Percentiles rank a stretch among this genome's conserved stretches.
phyloP scores from a whole-genome alignment of 257 asterid species.

The Avicennia marina region DNA sequence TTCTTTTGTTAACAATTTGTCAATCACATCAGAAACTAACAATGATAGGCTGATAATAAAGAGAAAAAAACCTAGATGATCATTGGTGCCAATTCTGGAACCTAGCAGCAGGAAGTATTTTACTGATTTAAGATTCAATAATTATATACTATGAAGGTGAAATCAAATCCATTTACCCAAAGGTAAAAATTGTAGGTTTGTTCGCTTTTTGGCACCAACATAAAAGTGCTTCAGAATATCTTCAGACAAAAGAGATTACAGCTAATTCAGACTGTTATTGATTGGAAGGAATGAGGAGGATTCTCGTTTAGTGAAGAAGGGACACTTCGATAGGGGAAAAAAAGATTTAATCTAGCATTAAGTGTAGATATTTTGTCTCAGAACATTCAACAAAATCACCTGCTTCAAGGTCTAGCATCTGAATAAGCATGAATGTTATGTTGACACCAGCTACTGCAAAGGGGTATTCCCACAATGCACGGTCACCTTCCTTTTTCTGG shows the following conservation, averaged over 20 bases:
- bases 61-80: not conserved
- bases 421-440: conserved; percentile 97
- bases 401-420: conserved; percentile 99
- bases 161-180: not conserved
- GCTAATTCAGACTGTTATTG: not conserved
- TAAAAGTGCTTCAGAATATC: not conserved
- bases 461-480: conserved; percentile 98
- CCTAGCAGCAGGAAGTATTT: not conserved
- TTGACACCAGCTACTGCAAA: conserved; percentile 99
- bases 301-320: conserved; percentile 11
- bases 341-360: not conserved
- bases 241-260: conserved; percentile 8
- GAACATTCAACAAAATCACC: conserved; percentile 35
- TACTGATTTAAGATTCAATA: not conserved
- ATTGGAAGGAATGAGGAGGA: not conserved
- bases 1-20: not conserved
- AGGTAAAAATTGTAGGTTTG: not conserved
- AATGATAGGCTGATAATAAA: not conserved
- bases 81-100: not conserved
- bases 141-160: not conserved
- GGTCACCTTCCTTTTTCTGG: conserved; percentile 88
- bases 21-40: not conserved
- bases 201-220: not conserved
- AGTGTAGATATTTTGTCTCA: conserved; percentile 11
- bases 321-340: too few species aligned